Conservation (phyloP, 2,329 filamentous ascomycete genomes). For the Raffaelea albimanens region DNA sequence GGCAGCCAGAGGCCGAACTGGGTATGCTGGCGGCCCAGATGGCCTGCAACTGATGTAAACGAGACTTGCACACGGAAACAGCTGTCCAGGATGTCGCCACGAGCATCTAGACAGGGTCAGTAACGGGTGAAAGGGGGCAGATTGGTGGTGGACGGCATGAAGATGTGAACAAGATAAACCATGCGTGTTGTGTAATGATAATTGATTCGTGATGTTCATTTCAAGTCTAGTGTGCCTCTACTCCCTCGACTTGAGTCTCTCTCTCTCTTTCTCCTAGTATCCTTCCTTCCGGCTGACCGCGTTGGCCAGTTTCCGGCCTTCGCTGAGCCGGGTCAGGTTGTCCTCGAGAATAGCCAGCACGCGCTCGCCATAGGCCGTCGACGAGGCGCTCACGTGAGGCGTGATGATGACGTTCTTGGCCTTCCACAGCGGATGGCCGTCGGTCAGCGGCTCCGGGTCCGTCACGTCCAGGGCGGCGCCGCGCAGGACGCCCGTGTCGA, state of each 20-base stretch:
- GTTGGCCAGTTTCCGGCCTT: conserved; percentile 12
- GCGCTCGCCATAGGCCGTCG: conserved; percentile 28
- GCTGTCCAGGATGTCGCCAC: too few relatives aligned
- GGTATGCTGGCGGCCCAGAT: not conserved
- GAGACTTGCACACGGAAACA: not conserved
- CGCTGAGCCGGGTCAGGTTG: conserved; percentile 24
- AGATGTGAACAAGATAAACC: too few relatives aligned
- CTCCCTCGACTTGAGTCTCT: too few relatives aligned
- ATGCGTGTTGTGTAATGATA: too few relatives aligned
- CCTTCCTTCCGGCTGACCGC: conserved; percentile 13
- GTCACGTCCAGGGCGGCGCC: conserved; percentile 73
- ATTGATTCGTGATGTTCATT: too few relatives aligned
- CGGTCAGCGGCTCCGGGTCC: conserved; percentile 67
- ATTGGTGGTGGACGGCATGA: too few relatives aligned
- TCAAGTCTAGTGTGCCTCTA: too few relatives aligned
- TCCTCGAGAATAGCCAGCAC: conserved; percentile 31
- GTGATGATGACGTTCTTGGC: conserved; percentile 59
- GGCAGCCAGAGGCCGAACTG: conserved; percentile 6
- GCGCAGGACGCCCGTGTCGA: conserved; percentile 34
- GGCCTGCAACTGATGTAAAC: not conserved
- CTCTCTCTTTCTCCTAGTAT: conserved; percentile 11
- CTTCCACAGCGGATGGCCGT: conserved; percentile 59
- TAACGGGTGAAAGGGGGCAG: too few relatives aligned
- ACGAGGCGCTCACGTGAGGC: conserved; percentile 37
- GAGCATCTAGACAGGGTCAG: too few relatives aligned